phyloP scores from a whole-genome alignment of 2,329 filamentous ascomycete species.

The Xylaria multiplex region DNA sequence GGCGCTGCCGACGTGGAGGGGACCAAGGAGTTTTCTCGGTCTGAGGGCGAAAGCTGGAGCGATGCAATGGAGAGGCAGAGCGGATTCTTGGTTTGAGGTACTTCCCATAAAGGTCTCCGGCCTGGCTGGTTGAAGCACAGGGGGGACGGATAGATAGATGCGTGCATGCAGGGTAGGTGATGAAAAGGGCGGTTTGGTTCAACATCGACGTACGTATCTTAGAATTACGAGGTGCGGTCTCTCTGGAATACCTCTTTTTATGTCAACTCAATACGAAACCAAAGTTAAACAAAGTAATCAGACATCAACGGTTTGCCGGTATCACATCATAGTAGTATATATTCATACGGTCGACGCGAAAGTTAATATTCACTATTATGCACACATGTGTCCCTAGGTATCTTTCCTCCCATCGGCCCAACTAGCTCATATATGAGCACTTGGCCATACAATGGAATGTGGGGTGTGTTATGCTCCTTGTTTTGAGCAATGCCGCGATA shows the following conservation, averaged over 20 bases:
- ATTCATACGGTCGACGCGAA: not conserved
- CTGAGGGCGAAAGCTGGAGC: conserved; percentile 59
- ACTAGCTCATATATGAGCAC: not conserved
- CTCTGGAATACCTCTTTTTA: not conserved
- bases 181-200: not conserved
- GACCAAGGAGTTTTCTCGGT: conserved; percentile 57
- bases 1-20: conserved; percentile 62
- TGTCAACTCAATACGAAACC: too few species aligned
- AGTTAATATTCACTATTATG: conserved; percentile 1
- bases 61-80: conserved; percentile 54
- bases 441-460: not conserved
- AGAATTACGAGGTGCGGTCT: too few species aligned
- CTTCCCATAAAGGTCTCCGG: not conserved
- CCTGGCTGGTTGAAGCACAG: not conserved
- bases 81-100: conserved; percentile 52
- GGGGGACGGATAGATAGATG: not conserved
- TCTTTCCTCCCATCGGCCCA: not conserved
- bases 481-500: not conserved
- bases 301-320: not conserved
- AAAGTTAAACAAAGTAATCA: not conserved
- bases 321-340: not conserved
- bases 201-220: not conserved
- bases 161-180: not conserved
- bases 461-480: not conserved
- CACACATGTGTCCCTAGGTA: not conserved